A percentile compares a stretch with the other conserved stretches of the same genome.
Conservation (phyloP, 179 eudicot genomes). For the Pouteria campechiana region DNA sequence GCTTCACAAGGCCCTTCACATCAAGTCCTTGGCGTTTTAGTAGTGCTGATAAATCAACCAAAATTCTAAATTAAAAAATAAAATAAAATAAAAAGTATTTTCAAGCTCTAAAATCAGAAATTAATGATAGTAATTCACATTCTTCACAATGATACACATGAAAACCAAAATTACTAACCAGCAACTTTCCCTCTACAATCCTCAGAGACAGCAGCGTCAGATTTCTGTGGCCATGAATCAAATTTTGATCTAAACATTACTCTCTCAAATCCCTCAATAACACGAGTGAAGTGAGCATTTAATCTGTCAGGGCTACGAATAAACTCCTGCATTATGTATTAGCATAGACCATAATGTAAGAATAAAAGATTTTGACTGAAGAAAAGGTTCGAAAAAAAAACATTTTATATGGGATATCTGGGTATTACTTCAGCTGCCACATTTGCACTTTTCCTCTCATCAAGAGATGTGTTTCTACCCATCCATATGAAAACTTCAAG, state of each 20-base stretch:
- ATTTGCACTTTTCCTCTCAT: constrained; percentile 70
- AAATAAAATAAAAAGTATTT: background rate
- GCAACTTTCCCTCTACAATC: constrained; percentile 98
- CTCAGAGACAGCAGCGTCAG: constrained; percentile 55
- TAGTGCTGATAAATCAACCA: constrained; percentile 50
- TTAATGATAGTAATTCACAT: no score
- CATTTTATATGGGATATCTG: background rate
- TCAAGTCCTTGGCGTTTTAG: constrained; percentile 90
- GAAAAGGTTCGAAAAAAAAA: background rate
- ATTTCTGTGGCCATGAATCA: constrained; percentile 68
- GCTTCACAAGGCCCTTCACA: constrained; percentile 86
- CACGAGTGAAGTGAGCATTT: constrained; percentile 49
- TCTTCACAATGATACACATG: no score
- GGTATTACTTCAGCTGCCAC: constrained; percentile 67
- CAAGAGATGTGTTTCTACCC: constrained; percentile 75
- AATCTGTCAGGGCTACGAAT: constrained; percentile 38
- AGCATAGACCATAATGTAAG: constrained; percentile 1
- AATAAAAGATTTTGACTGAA: background rate
- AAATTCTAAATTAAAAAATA: background rate
- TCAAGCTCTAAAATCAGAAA: no score
- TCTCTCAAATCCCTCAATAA: constrained; percentile 85
- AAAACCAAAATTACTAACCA: constrained; percentile 34
- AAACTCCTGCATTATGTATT: constrained; percentile 30
- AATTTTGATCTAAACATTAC: constrained; percentile 58
- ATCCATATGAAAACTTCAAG: constrained; percentile 78